Base-by-base conservation (phyloP, 177 flowering plant species). In the Tripterygium wilfordii region DNA sequence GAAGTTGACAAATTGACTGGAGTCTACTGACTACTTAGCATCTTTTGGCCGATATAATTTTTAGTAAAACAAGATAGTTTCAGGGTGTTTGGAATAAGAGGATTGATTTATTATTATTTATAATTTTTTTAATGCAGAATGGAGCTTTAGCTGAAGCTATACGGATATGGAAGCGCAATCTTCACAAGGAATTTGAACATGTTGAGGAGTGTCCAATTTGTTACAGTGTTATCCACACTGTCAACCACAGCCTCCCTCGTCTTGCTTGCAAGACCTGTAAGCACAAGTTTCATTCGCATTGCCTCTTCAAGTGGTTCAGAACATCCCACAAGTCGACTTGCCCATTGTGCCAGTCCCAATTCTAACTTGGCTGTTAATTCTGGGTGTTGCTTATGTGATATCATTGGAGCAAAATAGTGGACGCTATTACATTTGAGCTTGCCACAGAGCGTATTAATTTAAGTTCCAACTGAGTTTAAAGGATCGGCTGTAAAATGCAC, bases 151-250 rank as follows among this genome's bases (percentile, higher is more conserved):
- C 94, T 36, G 96, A 88, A 70, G 94, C 96, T 13, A 88, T 92
- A 35, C 51, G 69, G 10, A 86, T 70, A 51, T 92, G 98, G 98
- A 88, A 88, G 53, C 74, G 74, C 48, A 92, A 89, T 50, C 75
- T 89, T 47, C 95, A 92, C 77, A 89, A 87, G 69, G 96, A 81
- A 67, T 94, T 90, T 59, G 82, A 85, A 74, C 97, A 96, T 8
- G 80, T 94, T 27, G 99, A 94, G 63, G 99, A 94, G 61, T 94
- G 99, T 57, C 99, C 99, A 10, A 90, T 94, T 39, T 94, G 97
- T 71, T 94, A 94, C 68, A 90, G 99, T 64, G 87, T 94, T 35
- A 81, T 94, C 54, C 97, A 94, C 41, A 84, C 96, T 12, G 36
- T 70, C 7, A 77, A 87, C 60, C 88, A 87, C 62, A 77, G 83